Conservation (phyloP, 1,139 yeast genomes). For the Saccharomyces hybrid region DNA sequence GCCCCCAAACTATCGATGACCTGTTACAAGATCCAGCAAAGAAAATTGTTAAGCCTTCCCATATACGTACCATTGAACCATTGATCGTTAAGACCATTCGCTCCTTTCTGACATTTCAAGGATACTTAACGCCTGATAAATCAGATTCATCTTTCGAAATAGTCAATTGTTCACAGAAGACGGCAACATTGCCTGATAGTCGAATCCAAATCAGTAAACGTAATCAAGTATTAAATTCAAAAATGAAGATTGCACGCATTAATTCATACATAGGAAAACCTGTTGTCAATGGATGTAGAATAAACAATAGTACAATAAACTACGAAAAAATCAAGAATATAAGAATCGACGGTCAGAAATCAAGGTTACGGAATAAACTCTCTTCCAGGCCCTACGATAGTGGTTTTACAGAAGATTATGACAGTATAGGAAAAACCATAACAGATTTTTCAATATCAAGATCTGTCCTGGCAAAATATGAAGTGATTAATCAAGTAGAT, state of each 20-base stretch:
- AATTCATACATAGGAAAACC: background rate
- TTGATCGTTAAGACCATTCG: slow-evolving; percentile 32
- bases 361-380: background rate
- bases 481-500: slow-evolving; percentile 48
- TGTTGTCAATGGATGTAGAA: background rate
- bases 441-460: slow-evolving; percentile 39
- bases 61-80: slow-evolving; percentile 28
- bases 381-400: background rate
- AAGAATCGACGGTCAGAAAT: background rate
- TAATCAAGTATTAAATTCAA: background rate
- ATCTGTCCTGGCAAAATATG: slow-evolving; percentile 17
- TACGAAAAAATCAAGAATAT: background rate
- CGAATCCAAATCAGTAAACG: background rate
- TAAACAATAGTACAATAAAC: background rate
- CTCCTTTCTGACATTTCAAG: slow-evolving; percentile 30
- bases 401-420: slow-evolving; percentile 21
- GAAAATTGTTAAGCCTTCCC: slow-evolving; percentile 25
- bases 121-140: slow-evolving; percentile 12
- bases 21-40: slow-evolving; percentile 41
- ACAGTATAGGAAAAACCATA: slow-evolving; percentile 42
- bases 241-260: background rate
- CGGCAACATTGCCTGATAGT: background rate
- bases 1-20: slow-evolving; percentile 34
- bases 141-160: background rate
- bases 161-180: background rate